Percentiles rank a stretch among this genome's conserved stretches.
Evolutionary conservation across 2,329 filamentous ascomycete species (phyloP).

Genomic region (Cladophialophora carrionii): DNA sequence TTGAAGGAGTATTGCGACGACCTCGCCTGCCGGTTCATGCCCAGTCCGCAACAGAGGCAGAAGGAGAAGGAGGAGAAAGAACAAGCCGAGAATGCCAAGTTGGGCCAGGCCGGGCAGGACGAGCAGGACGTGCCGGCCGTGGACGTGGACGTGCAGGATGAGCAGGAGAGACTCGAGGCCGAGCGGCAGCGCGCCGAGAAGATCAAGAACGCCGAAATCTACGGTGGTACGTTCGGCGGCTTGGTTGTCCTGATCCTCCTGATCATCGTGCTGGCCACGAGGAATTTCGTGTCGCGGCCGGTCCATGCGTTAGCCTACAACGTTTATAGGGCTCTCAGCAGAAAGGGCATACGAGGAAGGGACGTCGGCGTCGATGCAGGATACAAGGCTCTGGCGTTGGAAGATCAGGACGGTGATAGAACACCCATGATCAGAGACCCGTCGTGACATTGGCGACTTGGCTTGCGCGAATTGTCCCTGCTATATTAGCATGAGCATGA

Average conservation of each 20-base stretch:
- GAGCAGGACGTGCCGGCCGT: too few species aligned
- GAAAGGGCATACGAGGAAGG: conserved; percentile 1
- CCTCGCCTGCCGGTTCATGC: conserved; percentile 35
- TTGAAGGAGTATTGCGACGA: conserved; percentile 40
- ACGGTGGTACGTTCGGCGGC: conserved; percentile 23
- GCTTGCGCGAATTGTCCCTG: neutral
- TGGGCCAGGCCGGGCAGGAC: neutral
- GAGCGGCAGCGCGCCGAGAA: conserved; percentile 4
- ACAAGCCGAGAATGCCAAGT: conserved; percentile 7
- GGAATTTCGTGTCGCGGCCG: conserved; percentile 29
- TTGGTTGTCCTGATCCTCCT: conserved; percentile 23
- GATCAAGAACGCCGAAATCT: conserved; percentile 25
- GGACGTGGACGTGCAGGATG: neutral
- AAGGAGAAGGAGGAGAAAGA: conserved; percentile 27
- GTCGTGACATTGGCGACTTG: conserved; percentile 12
- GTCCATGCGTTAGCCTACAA: conserved; percentile 20
- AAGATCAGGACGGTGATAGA: conserved; percentile 22
- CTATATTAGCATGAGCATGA: neutral
- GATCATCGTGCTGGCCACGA: conserved; percentile 27
- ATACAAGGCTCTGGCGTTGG: conserved; percentile 23
- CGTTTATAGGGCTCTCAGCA: conserved; percentile 14
- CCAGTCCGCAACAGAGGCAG: conserved; percentile 26
- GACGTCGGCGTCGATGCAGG: conserved; percentile 16
- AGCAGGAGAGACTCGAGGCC: conserved; percentile 10
- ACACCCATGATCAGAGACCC: conserved; percentile 22